Evolutionary conservation across 2,329 filamentous ascomycete species (phyloP), one percentile per base, ranked within the genome.

Genomic region (Alternaria sp.): DNA sequence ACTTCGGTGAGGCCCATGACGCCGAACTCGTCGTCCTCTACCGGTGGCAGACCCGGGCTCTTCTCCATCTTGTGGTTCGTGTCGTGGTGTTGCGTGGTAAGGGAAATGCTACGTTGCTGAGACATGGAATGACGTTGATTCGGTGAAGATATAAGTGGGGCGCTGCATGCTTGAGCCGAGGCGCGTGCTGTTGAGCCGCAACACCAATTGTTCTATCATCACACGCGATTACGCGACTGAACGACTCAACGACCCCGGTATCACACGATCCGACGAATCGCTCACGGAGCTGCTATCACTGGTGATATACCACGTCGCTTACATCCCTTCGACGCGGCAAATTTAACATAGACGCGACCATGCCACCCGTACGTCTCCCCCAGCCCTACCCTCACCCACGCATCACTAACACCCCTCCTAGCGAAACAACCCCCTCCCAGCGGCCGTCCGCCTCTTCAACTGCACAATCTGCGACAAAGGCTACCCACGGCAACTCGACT

Each of bases 401-500:
- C 32, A 40, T 44, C 30, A 50, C 60, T 67, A 28, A 67, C 54
- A 57, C 52, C 26, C 17, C 25, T n/a, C 61, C n/a, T 65, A 80
- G 71, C 75, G 86, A 74, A 77, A 77, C 40, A 71, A 72, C 13
- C 89, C 86, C 30, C 62, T 73, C 40, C 68, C 71, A 61, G 84
- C 73, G 26, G 85, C 76, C 10, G 69, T 76, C 57, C 73, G 73
- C 54, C 63, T 72, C 63, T 79, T 79, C 71, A 73, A 73, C 56
- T 79, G 89, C 83, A 88, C 90, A 44, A 88, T 98, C 58, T 98
- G 96, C 84, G 70, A 91, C 67, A 98, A 98, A 82, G 95, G 94
- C 73, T 99, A 98, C 82, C 89, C 90, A 2, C 93, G 96, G 59
- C 95, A 97, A 86, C 95, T 96, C 77, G 95, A 98, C 79, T 97